Base-by-base conservation (phyloP, 352 stramenopile species). In the Ochromonadaceae sp. region DNA sequence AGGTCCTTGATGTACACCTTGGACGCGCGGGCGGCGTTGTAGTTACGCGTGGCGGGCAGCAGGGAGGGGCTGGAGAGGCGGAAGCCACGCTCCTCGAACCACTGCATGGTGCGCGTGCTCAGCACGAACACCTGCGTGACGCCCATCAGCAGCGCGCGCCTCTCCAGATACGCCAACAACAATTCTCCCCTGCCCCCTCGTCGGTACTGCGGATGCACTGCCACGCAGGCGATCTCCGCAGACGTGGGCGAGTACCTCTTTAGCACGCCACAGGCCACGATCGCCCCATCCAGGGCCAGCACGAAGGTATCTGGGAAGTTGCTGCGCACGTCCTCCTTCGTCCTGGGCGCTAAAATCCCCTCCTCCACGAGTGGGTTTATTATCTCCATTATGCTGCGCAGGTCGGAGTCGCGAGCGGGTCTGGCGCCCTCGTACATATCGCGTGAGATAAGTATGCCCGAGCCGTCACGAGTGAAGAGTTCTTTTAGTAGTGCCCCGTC, bases 51-150 rank as follows among this genome's bases (percentile, higher is more conserved):
- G 20, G 20, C 15, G 26, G 57, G 47, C 14, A 62, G 47, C 4
- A 59, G 10, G 35, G 59, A 46, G 17, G 65, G 7, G n/a, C 32
- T n/a, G 28, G 12, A 28, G 28, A 25, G 2, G 32, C 12, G 77
- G 69, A 97, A 98, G 25, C 90, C 90, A 35, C 90, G 78, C 76
- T 98, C 92, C 57, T 96, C 74, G 73, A 98, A 98, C 89, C 90
- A 98, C 72, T 97, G 88, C 69, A 95, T 95, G 20, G 92, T 98
- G 72, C 91, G 85, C 28, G 92, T 98, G 30, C 87, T 96, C 40
- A 98, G 78, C n/a, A 96, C 90, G 65, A 98, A 98, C 9, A 96
- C 75, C 56, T 89, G 90, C 40, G 76, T 84, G 39, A 93, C 78
- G 20, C 81, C 80, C 73, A 86, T 85, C 1, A 81, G 76, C 26